Percentiles rank a stretch among this genome's conserved stretches.
Evolutionary conservation across 257 asterid species (phyloP).

Genomic region (Solanum chilense): DNA sequence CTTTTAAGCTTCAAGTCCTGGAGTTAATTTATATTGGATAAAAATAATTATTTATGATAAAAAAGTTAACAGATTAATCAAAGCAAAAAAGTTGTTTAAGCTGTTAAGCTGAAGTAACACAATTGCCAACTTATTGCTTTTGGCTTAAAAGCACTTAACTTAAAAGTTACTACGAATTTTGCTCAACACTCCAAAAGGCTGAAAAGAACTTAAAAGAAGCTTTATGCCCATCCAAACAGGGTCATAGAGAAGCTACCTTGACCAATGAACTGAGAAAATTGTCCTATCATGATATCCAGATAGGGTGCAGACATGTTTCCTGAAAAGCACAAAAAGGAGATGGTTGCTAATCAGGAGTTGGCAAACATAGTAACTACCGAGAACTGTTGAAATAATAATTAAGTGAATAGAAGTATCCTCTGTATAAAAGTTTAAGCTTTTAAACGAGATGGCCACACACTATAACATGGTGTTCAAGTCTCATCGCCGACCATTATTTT

Average conservation of each 20-base stretch:
- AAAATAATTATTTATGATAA: not conserved
- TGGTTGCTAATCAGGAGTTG: not conserved
- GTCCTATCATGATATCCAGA: constrained; percentile 95
- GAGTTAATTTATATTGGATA: not conserved
- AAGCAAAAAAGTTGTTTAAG: not conserved
- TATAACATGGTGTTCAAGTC: not conserved
- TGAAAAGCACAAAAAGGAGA: constrained; percentile 22
- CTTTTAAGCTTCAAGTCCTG: not conserved
- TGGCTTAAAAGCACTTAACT: not conserved
- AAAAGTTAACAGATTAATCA: not conserved
- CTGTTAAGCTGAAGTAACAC: not conserved
- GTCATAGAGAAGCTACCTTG: constrained; percentile 39
- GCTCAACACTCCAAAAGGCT: not conserved
- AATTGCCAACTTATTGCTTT: not conserved
- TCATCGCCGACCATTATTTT: not conserved
- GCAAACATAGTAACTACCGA: not conserved
- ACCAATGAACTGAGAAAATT: constrained; percentile 84
- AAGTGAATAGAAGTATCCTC: not conserved
- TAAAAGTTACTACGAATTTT: not conserved
- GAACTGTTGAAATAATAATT: not conserved
- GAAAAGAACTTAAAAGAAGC: not conserved
- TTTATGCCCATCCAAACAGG: not conserved
- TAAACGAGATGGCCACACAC: not conserved
- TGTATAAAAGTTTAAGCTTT: not conserved
- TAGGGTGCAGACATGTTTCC: constrained; percentile 69